phyloP scores from a whole-genome alignment of 2,329 filamentous ascomycete genomes.

The Diaporthe helianthi region DNA sequence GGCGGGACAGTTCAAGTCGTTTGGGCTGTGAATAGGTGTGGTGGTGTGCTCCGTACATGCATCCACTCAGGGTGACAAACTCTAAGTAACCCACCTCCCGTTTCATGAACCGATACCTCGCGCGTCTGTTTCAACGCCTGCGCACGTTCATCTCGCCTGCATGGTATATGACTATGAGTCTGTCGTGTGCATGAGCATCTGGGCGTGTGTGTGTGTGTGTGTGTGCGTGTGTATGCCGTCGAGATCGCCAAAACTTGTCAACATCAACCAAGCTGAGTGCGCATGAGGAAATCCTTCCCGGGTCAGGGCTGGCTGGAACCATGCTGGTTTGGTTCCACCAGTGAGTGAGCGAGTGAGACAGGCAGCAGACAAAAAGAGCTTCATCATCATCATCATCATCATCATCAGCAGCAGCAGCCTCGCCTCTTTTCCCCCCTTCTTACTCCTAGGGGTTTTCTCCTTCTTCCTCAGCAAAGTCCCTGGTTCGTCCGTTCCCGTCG shows the following conservation, averaged over 20 bases:
- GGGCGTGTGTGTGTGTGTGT: not conserved
- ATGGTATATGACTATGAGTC: not conserved
- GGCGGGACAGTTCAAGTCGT: not conserved
- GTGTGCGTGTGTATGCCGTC: not conserved
- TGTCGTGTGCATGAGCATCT: not conserved
- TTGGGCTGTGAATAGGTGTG: not conserved
- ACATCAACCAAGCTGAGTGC: not conserved
- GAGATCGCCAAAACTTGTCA: conserved; percentile 4
- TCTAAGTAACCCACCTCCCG: not conserved
- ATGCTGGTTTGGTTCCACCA: conserved; percentile 4
- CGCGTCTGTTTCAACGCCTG: conserved; percentile 4
- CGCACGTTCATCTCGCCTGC: not conserved
- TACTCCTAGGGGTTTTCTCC: too few relatives aligned
- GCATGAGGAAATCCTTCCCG: conserved; percentile 4
- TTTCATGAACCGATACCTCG: conserved; percentile 27
- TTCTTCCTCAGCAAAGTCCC: not conserved
- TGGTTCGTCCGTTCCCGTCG: conserved; percentile 14
- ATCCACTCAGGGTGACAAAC: too few relatives aligned
- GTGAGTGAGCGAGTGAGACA: conserved; percentile 27
- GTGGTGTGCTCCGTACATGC: too few relatives aligned
- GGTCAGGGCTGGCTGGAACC: conserved; percentile 22
- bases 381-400: conserved; percentile 23
- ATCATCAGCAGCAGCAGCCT: too few relatives aligned
- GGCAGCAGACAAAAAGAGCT: not conserved
- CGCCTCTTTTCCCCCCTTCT: too few relatives aligned